Percentiles rank a stretch among this genome's conserved stretches.
Evolutionary conservation across 1,284 basidiomycete species (phyloP).

Genomic region (Tylopilus sp.): DNA sequence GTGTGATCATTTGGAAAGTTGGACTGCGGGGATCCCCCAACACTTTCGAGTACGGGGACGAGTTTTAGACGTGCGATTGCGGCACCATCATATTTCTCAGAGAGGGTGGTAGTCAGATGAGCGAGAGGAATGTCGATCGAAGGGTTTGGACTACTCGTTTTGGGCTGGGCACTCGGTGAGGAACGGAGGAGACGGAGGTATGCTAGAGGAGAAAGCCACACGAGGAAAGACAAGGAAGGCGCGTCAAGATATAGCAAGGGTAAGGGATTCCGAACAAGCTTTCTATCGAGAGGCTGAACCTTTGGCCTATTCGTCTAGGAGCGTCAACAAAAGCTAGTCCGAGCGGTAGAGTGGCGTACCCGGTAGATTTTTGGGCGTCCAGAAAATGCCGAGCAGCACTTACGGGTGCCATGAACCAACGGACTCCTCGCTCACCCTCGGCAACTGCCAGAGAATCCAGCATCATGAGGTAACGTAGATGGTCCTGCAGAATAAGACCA

Average conservation of each 20-base stretch:
- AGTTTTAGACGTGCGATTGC: slow-evolving; percentile 58
- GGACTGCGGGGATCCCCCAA: slow-evolving; percentile 9
- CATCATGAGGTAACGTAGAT: slow-evolving; percentile 67
- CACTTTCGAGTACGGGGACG: slow-evolving; percentile 32
- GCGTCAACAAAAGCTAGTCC: slow-evolving; percentile 3
- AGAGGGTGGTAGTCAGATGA: slow-evolving; percentile 47
- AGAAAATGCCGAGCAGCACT: slow-evolving; percentile 23
- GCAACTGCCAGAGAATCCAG: slow-evolving; percentile 64
- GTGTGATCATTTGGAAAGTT: slow-evolving; percentile 21
- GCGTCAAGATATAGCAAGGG: slow-evolving; percentile 64
- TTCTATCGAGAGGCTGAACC: slow-evolving; percentile 28
- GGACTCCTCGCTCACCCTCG: slow-evolving; percentile 59
- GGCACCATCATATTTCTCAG: slow-evolving; percentile 42
- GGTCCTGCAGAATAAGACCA: slow-evolving; percentile 46
- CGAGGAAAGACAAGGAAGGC: slow-evolving; percentile 68
- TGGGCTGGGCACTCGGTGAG: slow-evolving; percentile 23
- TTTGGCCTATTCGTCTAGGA: slow-evolving; percentile 14
- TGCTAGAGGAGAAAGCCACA: slow-evolving; percentile 60
- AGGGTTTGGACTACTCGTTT: slow-evolving; percentile 7
- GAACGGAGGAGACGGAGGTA: slow-evolving; percentile 60
- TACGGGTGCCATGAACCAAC: slow-evolving; percentile 69
- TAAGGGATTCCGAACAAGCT: slow-evolving; percentile 42
- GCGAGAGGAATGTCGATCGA: slow-evolving; percentile 49
- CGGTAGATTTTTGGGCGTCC: slow-evolving; percentile 11
- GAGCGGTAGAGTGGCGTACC: slow-evolving; percentile 12